Evolutionary conservation across 805 yeast species (phyloP), one percentile per base, ranked within the genome.

Genomic region (Metschnikowia cerradonensis): DNA sequence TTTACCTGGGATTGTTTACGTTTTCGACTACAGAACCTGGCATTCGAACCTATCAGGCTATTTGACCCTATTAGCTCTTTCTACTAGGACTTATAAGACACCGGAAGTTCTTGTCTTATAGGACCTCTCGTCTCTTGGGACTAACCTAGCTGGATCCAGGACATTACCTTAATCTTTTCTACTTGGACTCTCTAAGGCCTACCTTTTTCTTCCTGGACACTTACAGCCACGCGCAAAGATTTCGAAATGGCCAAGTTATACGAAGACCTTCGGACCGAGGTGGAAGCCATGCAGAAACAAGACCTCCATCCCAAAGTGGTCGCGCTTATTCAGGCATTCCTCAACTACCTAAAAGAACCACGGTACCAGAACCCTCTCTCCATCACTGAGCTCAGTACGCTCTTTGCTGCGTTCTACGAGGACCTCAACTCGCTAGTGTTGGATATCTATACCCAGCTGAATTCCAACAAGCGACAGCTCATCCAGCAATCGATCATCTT

Each of bases 321-420:
- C 8, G 59, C 63, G 4, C 56, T 70, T 41, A 63, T 65, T n/a
- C 54, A 56, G 33, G 60, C 60, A 10, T 70, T 70, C 43, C 54
- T 68, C 32, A 64, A 61, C 49, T 72, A 72, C 49, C 61, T 73
- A 49, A 70, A 70, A 53, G 78, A 73, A 52, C 78, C 78, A 10
- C 63, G 77, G 23, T 73, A 67, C 52, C 77, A 68, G 58, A 60
- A 70, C 37, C 78, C 78, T 5, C 60, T 73, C 22, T 63, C 73
- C 10, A 59, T 72, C 20, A 45, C 51, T 19, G 77, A 73, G 55
- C 59, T 73, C 35, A 63, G 71, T 11, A 40, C 50, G 19, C 58
- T 73, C 40, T 73, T 73, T 54, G 59, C 61, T 35, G 57, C 59
- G 17, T 73, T 72, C 54, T 70, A 70, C 59, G 62, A 62, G n/a